Percentiles rank a stretch among this genome's conserved stretches.
These are phyloP conservation scores for Pinus albicaulis DNA, from an alignment of 75 land plant species.

Conservation along the genomic window DNA sequence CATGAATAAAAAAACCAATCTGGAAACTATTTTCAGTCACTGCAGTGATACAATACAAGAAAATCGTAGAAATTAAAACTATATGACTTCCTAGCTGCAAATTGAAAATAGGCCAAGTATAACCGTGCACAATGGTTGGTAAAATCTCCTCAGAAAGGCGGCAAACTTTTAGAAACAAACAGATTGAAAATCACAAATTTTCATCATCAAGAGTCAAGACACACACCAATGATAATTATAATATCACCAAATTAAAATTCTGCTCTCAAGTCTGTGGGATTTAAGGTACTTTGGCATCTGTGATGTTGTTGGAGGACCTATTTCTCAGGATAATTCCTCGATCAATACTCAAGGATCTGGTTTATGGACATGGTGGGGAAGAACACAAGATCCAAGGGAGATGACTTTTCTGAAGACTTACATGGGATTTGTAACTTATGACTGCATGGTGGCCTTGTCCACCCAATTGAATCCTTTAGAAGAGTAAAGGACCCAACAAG, in stretches of 20 bases:
- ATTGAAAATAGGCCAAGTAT: not conserved
- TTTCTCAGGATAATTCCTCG: too few species aligned
- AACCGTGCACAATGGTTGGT: not conserved
- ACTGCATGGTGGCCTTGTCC: too few species aligned
- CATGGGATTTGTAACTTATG: too few species aligned
- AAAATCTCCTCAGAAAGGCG: not conserved
- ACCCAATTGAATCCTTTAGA: too few species aligned
- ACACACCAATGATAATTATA: not conserved
- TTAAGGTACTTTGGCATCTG: too few species aligned
- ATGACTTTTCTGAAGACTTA: too few species aligned
- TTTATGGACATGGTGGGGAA: too few species aligned
- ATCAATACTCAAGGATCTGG: too few species aligned
- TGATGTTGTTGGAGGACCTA: too few species aligned
- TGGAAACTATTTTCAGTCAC: not conserved
- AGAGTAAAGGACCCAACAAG: too few species aligned
- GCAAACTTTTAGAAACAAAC: not conserved
- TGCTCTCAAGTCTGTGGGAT: too few species aligned
- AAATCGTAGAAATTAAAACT: not conserved
- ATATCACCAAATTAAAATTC: not conserved
- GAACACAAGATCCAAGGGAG: too few species aligned
- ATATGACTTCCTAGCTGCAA: not conserved
- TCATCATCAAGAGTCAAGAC: slow-evolving; percentile 3
- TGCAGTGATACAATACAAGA: not conserved
- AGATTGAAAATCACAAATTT: not conserved
- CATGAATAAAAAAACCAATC: not conserved